phyloP scores from a whole-genome alignment of 306 rosid species.

The Sicyos edulis region DNA sequence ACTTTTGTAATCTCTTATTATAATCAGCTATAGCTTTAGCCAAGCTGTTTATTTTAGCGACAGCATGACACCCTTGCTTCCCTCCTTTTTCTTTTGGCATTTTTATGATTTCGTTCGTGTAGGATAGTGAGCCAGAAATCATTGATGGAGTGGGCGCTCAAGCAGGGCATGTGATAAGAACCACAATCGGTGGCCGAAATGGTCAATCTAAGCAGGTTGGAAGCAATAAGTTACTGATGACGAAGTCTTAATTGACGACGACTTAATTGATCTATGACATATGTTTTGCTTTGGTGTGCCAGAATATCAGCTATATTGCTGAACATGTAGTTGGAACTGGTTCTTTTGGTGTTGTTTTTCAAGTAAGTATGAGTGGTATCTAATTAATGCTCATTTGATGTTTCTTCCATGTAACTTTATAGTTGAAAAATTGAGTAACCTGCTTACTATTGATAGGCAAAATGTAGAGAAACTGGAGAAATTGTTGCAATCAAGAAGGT shows the following conservation, averaged over 20 bases:
- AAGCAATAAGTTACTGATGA: slow-evolving; percentile 1
- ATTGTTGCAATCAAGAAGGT: slow-evolving; percentile 97
- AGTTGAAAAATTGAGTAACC: slow-evolving; percentile 8
- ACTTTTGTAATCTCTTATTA: background rate
- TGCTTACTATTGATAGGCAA: slow-evolving; percentile 51
- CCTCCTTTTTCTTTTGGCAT: slow-evolving; percentile 9
- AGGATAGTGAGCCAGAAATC: slow-evolving; percentile 87
- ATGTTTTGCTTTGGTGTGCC: slow-evolving; percentile 30
- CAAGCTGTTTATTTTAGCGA: background rate
- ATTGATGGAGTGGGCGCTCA: slow-evolving; percentile 89
- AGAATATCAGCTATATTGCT: slow-evolving; percentile 75
- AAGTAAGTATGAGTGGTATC: slow-evolving; percentile 40
- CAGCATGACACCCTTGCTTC: slow-evolving; percentile 2
- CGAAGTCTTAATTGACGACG: background rate
- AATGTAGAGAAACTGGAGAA: slow-evolving; percentile 98
- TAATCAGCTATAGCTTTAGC: background rate
- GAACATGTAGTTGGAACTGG: slow-evolving; percentile 97
- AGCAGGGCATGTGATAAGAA: slow-evolving; percentile 85
- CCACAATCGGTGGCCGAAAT: slow-evolving; percentile 71
- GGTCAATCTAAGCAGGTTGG: slow-evolving; percentile 89
- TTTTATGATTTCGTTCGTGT: slow-evolving; percentile 26
- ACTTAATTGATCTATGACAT: slow-evolving; percentile 12
- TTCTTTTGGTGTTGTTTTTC: slow-evolving; percentile 93
- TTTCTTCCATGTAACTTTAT: background rate
- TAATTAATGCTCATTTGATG: background rate